These are phyloP conservation scores for Glomus cerebriforme DNA, from an alignment of 192 early-diverging fungal genomes.

Conservation along the genomic window DNA sequence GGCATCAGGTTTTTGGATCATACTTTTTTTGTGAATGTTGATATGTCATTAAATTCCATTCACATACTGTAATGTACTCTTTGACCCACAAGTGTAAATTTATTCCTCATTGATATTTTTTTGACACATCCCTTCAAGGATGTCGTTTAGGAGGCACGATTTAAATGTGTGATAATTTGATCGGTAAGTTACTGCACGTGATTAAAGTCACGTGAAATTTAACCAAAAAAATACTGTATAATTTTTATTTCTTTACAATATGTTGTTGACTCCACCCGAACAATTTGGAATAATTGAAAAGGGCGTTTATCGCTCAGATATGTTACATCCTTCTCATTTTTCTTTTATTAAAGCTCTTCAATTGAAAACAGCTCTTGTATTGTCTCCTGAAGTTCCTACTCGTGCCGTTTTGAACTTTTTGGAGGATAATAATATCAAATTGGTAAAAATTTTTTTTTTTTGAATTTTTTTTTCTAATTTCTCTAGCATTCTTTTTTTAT, in stretches of 20 bases:
- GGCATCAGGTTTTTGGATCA: no score
- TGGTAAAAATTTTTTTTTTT: conserved; percentile 51
- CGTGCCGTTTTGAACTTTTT: conserved; percentile 72
- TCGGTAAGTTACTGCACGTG: no score
- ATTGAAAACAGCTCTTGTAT: conserved; percentile 78
- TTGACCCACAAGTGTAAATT: no score
- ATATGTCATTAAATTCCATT: no score
- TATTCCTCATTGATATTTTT: no score
- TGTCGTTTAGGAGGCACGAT: no score
- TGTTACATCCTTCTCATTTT: conserved; percentile 72
- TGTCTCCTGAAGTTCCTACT: conserved; percentile 83
- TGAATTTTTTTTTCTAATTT: not conserved
- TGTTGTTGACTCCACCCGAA: conserved; percentile 67
- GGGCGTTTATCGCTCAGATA: conserved; percentile 84
- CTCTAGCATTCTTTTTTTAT: not conserved
- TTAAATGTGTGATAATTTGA: no score
- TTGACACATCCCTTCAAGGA: no score
- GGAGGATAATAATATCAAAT: conserved; percentile 66
- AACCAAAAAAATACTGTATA: no score
- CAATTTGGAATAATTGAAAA: conserved; percentile 89
- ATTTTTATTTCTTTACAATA: not conserved
- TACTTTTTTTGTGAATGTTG: no score
- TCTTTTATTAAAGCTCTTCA: conserved; percentile 78
- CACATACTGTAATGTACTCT: no score
- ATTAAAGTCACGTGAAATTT: no score